Evolutionary conservation across 805 yeast species (phyloP), one percentile per base, ranked within the genome.

Genomic region (Cyberlindnera subsufficiens): DNA sequence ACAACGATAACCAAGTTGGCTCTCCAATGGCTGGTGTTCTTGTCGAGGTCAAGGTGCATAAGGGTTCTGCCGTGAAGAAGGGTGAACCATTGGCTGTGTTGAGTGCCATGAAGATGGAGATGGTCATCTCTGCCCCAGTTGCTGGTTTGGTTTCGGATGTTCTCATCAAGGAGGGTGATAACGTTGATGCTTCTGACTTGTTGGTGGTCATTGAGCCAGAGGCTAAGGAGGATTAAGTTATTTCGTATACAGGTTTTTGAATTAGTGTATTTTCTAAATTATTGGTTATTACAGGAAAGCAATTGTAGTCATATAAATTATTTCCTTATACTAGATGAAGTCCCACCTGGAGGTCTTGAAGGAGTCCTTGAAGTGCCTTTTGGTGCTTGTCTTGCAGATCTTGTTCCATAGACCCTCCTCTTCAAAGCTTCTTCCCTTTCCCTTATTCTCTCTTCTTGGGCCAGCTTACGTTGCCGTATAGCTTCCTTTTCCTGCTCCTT

Each of bases 21-120:
- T 95, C 99, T 6, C 99, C 99, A 68, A 91, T 91, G 98, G 95
- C 98, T 34, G 99, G 99, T 72, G 97, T 90, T 51, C 87, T 91
- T 49, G 87, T 91, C 51, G 99, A 93, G 69, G 86, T 90, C 42
- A 86, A 95, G 61, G 88, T 89, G 50, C 86, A 88, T 72, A 78
- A 79, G 54, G 96, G 95, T 47, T 75, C 81, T 41, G 84, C 83
- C 52, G 96, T 93, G 52, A 88, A 87, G 78, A 91, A 91, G 78
- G 99, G 99, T 53, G 96, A 91, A 63, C 90, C 96, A 30, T 66
- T 91, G 51, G 95, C 95, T 48, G 96, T 91, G 20, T 75, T 91
- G 62, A 80, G 91, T 63, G 99, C 99, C 51, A 91, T 91, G 99
- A 91, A 91, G 79, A 91, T 91, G 99, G 99, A 93, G 73, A 93